Percentiles rank a stretch among this genome's conserved stretches.
Conservation (phyloP, 306 rosid genomes). For the Clitoria ternatea region DNA sequence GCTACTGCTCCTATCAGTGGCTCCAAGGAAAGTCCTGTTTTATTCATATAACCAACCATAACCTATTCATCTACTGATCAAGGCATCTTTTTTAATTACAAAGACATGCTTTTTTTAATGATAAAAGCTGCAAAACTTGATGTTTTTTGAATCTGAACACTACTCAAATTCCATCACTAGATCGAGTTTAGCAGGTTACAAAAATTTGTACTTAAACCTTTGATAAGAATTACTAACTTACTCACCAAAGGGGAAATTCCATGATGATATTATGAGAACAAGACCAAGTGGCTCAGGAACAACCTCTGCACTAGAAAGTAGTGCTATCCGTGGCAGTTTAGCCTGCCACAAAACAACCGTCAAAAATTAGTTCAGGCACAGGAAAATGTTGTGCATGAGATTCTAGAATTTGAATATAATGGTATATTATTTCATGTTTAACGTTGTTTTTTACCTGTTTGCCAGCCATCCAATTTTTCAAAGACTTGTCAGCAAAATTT, state of each 20-base stretch:
- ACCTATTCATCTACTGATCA: no score
- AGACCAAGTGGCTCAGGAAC: constrained; percentile 77
- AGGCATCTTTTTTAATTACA: no score
- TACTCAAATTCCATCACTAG: no score
- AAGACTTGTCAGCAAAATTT: constrained; percentile 32
- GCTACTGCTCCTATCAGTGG: constrained; percentile 81
- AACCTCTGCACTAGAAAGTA: constrained; percentile 58
- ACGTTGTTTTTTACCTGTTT: constrained; percentile 64
- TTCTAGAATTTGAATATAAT: no score
- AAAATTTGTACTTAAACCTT: neutral
- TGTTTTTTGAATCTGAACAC: no score
- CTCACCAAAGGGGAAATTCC: constrained; percentile 86
- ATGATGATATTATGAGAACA: constrained; percentile 61
- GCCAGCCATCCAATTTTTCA: constrained; percentile 58
- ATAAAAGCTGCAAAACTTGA: no score
- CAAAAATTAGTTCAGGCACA: neutral
- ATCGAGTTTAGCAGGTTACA: no score
- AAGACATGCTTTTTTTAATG: no score
- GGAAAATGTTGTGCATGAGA: neutral
- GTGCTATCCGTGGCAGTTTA: constrained; percentile 55
- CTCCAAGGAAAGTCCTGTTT: constrained; percentile 68
- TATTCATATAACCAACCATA: constrained; percentile 4
- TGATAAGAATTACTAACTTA: neutral
- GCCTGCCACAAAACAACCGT: constrained; percentile 46
- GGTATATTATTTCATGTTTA: no score